phyloP scores from a whole-genome alignment of 2,329 filamentous ascomycete genomes.

The Cladosporium sp. region DNA sequence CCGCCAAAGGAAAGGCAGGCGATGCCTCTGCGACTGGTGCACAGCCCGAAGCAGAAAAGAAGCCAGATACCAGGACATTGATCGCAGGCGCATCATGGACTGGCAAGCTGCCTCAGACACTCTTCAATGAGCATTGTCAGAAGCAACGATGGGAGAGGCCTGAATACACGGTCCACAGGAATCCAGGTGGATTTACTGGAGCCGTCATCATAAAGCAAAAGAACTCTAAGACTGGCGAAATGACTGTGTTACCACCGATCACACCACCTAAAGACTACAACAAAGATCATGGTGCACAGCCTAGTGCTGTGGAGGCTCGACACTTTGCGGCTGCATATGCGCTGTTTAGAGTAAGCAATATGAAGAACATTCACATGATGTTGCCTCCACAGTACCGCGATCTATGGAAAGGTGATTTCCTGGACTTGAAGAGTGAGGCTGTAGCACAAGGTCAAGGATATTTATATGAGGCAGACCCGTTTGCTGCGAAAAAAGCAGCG shows the following conservation, averaged over 20 bases:
- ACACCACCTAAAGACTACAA: constrained; percentile 73
- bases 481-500: constrained; percentile 72
- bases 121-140: constrained; percentile 91
- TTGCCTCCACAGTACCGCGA: constrained; percentile 85
- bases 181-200: constrained; percentile 50
- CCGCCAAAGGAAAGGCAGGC: constrained; percentile 27
- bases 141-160: constrained; percentile 94
- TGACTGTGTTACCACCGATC: constrained; percentile 72
- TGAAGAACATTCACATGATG: constrained; percentile 93
- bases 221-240: constrained; percentile 79
- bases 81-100: constrained; percentile 97
- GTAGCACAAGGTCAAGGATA: constrained; percentile 71
- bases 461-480: constrained; percentile 96
- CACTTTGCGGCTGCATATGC: constrained; percentile 92
- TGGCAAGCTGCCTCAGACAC: constrained; percentile 88
- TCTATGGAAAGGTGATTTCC: constrained; percentile 86
- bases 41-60: constrained; percentile 45
- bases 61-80: constrained; percentile 64
- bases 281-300: constrained; percentile 64
- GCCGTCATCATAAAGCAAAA: constrained; percentile 70
- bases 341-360: constrained; percentile 86
- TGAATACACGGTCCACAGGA: constrained; percentile 68
- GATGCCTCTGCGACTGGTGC: constrained; percentile 17
- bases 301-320: constrained; percentile 81
- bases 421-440: constrained; percentile 75